Conservation (phyloP, 768 basidiomycete genomes). For the Tulasnella sp. region DNA sequence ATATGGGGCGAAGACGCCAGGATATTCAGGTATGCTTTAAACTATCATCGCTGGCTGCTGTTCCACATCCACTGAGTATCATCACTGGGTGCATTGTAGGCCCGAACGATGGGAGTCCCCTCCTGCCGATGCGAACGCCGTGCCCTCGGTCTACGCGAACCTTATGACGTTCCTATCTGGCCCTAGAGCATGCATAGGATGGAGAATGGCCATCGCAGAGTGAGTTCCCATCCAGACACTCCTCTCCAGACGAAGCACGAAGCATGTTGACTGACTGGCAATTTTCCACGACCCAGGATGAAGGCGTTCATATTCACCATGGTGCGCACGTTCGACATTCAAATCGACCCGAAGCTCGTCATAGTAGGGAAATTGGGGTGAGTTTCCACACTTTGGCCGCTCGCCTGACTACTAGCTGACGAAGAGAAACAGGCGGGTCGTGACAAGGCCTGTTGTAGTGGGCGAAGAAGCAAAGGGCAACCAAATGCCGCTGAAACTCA, state of each 20-base stretch:
- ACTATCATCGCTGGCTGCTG: neutral
- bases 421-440: neutral
- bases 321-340: conserved; percentile 16
- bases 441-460: conserved; percentile 6
- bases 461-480: conserved; percentile 4
- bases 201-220: conserved; percentile 19
- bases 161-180: conserved; percentile 21
- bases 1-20: conserved; percentile 25
- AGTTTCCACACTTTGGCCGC: neutral
- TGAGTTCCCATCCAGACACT: neutral
- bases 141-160: conserved; percentile 17
- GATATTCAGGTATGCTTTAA: conserved; percentile 25
- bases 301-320: conserved; percentile 19
- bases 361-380: conserved; percentile 9
- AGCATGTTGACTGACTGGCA: neutral
- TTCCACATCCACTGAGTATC: conserved; percentile 5
- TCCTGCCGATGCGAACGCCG: neutral
- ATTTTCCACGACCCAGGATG: neutral
- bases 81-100: neutral
- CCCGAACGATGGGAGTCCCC: conserved; percentile 19
- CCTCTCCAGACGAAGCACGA: neutral
- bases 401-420: neutral
- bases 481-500: conserved; percentile 1
- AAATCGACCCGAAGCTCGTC: conserved; percentile 13
- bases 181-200: conserved; percentile 22